These are phyloP conservation scores for Nicotiana rustica DNA, from an alignment of 305 asterid genomes.

Conservation along the genomic window DNA sequence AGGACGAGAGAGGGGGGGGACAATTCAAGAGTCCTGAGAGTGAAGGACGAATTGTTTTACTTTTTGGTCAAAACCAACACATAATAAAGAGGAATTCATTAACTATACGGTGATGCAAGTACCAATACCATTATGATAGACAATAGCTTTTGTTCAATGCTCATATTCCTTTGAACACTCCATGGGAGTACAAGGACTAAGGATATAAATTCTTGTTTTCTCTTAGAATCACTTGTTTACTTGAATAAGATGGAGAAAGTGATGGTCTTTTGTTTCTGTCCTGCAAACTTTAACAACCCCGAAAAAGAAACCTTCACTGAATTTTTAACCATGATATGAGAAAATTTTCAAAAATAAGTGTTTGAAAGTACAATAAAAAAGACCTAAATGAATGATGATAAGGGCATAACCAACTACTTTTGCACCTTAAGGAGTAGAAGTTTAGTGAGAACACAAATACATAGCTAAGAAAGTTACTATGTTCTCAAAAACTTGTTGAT, in stretches of 20 bases:
- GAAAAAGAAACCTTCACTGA: neutral
- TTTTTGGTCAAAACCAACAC: no score
- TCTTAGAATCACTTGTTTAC: neutral
- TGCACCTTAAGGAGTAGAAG: neutral
- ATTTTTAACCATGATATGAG: neutral
- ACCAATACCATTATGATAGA: no score
- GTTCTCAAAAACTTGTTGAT: neutral
- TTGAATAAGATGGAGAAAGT: neutral
- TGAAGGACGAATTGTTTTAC: no score
- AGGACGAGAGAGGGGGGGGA: no score
- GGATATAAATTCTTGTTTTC: neutral
- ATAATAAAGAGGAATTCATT: no score
- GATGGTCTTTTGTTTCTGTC: neutral
- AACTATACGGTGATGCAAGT: no score
- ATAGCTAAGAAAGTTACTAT: neutral
- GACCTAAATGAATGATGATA: neutral
- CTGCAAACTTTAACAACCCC: neutral
- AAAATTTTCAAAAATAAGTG: neutral
- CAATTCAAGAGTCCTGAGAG: no score
- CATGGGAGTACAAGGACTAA: neutral
- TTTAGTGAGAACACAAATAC: neutral
- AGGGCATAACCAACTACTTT: neutral
- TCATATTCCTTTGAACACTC: neutral
- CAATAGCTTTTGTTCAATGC: no score
- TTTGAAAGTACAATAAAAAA: no score